phyloP scores from a whole-genome alignment of 2,329 filamentous ascomycete genomes.

The Sporothrix pseudoabietina region DNA sequence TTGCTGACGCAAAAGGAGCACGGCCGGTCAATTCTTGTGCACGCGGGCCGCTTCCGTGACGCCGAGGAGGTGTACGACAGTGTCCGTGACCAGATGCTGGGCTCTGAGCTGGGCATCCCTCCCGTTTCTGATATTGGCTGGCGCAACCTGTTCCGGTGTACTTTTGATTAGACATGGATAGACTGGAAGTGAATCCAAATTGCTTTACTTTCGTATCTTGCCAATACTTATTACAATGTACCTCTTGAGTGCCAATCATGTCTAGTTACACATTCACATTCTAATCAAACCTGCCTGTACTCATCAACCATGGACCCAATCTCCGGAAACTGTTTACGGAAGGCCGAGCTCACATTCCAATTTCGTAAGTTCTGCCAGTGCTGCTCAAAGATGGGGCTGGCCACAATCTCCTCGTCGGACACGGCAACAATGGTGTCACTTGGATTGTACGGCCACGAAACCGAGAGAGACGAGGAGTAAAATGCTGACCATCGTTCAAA shows the following conservation, averaged over 20 bases:
- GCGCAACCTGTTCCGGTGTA: constrained; percentile 10
- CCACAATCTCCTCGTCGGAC: constrained; percentile 11
- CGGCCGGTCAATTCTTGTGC: constrained; percentile 10
- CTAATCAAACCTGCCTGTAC: background rate
- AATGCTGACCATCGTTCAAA: constrained; percentile 10
- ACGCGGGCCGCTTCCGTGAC: constrained; percentile 11
- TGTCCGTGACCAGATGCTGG: background rate
- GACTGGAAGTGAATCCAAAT: background rate
- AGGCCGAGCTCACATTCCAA: background rate
- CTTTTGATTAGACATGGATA: background rate
- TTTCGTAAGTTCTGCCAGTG: constrained; percentile 10
- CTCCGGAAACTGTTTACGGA: background rate
- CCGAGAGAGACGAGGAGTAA: background rate
- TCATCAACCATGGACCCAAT: constrained; percentile 4
- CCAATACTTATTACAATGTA: too few species aligned
- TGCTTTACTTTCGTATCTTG: too few species aligned
- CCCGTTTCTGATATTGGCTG: constrained; percentile 12
- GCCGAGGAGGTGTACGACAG: constrained; percentile 14
- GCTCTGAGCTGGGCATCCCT: background rate
- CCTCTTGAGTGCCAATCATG: background rate
- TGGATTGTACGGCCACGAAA: constrained; percentile 12
- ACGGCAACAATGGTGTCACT: constrained; percentile 9
- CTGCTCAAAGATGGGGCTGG: constrained; percentile 19
- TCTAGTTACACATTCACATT: background rate
- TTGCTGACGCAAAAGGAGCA: background rate